phyloP scores from a whole-genome alignment of 2,329 filamentous ascomycete species.

The Fusarium sp. region DNA sequence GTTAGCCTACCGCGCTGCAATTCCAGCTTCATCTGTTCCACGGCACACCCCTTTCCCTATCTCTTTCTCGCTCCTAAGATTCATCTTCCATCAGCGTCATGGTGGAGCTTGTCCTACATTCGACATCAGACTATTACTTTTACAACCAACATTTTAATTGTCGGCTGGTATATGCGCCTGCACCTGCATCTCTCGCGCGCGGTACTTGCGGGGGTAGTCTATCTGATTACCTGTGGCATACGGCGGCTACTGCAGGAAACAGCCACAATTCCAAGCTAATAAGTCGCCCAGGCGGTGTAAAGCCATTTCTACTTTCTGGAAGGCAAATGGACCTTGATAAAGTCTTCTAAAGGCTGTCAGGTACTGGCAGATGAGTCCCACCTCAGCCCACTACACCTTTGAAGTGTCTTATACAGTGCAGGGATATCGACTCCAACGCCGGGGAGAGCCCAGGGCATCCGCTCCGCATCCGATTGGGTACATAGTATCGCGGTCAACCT shows the following conservation, averaged over 20 bases:
- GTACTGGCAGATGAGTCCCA: slow-evolving; percentile 31
- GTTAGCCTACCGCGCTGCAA: slow-evolving; percentile 19
- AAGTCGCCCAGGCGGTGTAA: slow-evolving; percentile 23
- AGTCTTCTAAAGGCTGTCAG: slow-evolving; percentile 18
- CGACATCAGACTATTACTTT: slow-evolving; percentile 7
- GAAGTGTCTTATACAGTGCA: slow-evolving; percentile 44
- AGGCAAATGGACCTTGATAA: slow-evolving; percentile 29
- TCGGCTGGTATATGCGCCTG: slow-evolving; percentile 32
- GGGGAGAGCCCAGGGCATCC: slow-evolving; percentile 33
- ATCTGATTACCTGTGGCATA: slow-evolving; percentile 9
- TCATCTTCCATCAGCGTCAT: slow-evolving; percentile 28
- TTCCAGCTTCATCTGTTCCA: slow-evolving; percentile 21
- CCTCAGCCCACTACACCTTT: slow-evolving; percentile 31
- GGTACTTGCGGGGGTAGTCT: slow-evolving; percentile 20
- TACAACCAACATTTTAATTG: slow-evolving; percentile 22
- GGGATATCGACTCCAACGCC: slow-evolving; percentile 33
- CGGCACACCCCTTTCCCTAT: slow-evolving; percentile 33
- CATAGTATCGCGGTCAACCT: slow-evolving; percentile 38
- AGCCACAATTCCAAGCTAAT: slow-evolving; percentile 15
- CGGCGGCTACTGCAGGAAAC: slow-evolving; percentile 6
- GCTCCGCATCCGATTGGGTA: slow-evolving; percentile 47
- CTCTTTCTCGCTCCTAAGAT: slow-evolving; percentile 22
- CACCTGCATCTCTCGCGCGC: slow-evolving; percentile 8
- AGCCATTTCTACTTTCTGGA: slow-evolving; percentile 22
- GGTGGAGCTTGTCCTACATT: slow-evolving; percentile 29